A percentile compares a stretch with the other conserved stretches of the same genome.
phyloP scores from a whole-genome alignment of 805 yeast species.

The Myxozyma monticola region DNA sequence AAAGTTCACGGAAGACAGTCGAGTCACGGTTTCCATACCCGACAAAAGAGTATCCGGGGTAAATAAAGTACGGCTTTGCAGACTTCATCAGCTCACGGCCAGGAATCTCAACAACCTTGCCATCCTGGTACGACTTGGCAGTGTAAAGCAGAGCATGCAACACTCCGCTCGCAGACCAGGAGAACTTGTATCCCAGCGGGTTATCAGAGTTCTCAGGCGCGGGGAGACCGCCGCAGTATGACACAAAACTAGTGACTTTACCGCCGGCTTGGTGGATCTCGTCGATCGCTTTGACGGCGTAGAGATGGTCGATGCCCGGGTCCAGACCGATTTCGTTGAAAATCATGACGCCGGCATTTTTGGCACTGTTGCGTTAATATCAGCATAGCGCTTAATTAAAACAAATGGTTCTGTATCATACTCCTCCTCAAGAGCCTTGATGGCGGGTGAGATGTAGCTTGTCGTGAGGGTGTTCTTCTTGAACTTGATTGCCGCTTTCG shows the following conservation, averaged over 20 bases:
- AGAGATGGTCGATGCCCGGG: slow-evolving; percentile 98
- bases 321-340: slow-evolving; percentile 99
- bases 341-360: slow-evolving; percentile 93
- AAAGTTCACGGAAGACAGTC: slow-evolving; percentile 86
- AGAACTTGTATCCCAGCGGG: slow-evolving; percentile 97
- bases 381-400: neutral
- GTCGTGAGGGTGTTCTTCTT: slow-evolving; percentile 87
- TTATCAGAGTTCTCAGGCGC: slow-evolving; percentile 97
- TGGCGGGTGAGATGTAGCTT: slow-evolving; percentile 70
- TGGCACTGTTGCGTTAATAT: slow-evolving; percentile 45
- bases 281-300: slow-evolving; percentile 96
- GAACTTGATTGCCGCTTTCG: slow-evolving; percentile 85
- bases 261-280: slow-evolving; percentile 93
- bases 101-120: slow-evolving; percentile 71
- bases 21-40: slow-evolving; percentile 99
- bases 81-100: slow-evolving; percentile 93
- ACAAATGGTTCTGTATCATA: neutral
- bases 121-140: slow-evolving; percentile 86
- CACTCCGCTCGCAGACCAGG: slow-evolving; percentile 99
- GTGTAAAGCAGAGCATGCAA: slow-evolving; percentile 90
- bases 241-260: slow-evolving; percentile 87
- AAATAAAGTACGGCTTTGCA: slow-evolving; percentile 92
- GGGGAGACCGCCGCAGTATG: slow-evolving; percentile 98
- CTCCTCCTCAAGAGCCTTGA: slow-evolving; percentile 28
- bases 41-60: slow-evolving; percentile 93